phyloP scores from a whole-genome alignment of 495 filamentous ascomycete genomes.

The Beverwykella pulmonaria region DNA sequence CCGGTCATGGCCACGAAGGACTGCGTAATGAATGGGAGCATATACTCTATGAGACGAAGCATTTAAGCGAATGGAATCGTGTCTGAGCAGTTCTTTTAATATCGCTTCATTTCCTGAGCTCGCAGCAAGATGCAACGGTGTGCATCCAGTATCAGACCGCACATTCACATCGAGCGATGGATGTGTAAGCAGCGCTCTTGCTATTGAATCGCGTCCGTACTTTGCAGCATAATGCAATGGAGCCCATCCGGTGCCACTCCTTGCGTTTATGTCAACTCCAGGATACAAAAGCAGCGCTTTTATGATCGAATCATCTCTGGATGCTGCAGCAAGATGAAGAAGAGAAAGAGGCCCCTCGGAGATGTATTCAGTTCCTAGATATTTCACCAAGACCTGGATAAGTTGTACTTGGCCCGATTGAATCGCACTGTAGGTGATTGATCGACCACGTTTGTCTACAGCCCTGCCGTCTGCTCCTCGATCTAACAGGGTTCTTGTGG shows the following conservation, averaged over 20 bases:
- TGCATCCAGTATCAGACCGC: too few relatives aligned
- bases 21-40: too few relatives aligned
- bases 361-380: neutral
- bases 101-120: too few relatives aligned
- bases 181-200: too few relatives aligned
- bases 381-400: neutral
- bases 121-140: too few relatives aligned
- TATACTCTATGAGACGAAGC: too few relatives aligned
- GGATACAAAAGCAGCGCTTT: neutral
- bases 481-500: neutral
- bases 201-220: neutral
- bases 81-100: too few relatives aligned
- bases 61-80: too few relatives aligned
- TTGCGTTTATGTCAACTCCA: neutral
- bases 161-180: too few relatives aligned
- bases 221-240: neutral
- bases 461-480: neutral
- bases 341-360: neutral
- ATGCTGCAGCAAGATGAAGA: neutral
- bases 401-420: neutral
- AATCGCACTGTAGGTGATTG: neutral
- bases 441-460: neutral
- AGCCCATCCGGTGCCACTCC: neutral
- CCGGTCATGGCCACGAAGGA: neutral
- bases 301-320: neutral